Evolutionary conservation across 2,329 filamentous ascomycete genomes (phyloP).

Genomic region (Teratosphaeria nubilosa): DNA sequence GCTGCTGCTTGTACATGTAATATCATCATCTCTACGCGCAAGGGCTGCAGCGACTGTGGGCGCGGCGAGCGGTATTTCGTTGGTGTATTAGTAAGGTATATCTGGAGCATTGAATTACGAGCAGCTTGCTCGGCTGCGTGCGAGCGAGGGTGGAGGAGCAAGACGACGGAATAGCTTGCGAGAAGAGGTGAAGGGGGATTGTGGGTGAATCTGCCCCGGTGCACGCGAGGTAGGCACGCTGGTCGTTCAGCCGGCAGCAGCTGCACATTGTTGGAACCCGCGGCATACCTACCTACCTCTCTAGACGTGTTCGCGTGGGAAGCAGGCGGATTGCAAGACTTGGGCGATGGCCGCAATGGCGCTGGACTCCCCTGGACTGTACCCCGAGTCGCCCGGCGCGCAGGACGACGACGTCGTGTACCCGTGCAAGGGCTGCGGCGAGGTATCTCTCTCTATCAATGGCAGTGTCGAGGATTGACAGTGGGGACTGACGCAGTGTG

Average conservation of each 20-base stretch:
- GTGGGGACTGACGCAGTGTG: background rate
- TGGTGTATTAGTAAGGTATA: background rate
- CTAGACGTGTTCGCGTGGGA: background rate
- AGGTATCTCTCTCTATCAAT: slow-evolving; percentile 46
- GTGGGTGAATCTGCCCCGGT: background rate
- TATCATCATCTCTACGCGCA: background rate
- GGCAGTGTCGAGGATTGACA: background rate
- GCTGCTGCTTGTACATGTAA: background rate
- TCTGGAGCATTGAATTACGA: background rate
- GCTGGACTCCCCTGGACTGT: slow-evolving; percentile 42
- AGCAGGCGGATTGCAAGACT: background rate
- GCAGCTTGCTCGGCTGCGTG: background rate
- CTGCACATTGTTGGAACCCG: background rate
- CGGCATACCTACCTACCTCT: no score
- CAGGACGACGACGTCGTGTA: slow-evolving; percentile 63
- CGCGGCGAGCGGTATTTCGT: background rate
- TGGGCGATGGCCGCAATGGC: slow-evolving; percentile 10
- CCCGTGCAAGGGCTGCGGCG: slow-evolving; percentile 86
- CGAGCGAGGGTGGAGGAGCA: background rate
- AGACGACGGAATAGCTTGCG: background rate
- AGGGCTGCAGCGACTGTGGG: background rate
- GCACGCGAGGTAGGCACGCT: background rate
- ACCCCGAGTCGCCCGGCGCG: slow-evolving; percentile 58
- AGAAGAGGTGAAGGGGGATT: background rate
- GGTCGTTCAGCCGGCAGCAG: background rate